These are phyloP conservation scores for Rhodosporidiobolus sp. DNA, from an alignment of 768 basidiomycete genomes.

Conservation along the genomic window DNA sequence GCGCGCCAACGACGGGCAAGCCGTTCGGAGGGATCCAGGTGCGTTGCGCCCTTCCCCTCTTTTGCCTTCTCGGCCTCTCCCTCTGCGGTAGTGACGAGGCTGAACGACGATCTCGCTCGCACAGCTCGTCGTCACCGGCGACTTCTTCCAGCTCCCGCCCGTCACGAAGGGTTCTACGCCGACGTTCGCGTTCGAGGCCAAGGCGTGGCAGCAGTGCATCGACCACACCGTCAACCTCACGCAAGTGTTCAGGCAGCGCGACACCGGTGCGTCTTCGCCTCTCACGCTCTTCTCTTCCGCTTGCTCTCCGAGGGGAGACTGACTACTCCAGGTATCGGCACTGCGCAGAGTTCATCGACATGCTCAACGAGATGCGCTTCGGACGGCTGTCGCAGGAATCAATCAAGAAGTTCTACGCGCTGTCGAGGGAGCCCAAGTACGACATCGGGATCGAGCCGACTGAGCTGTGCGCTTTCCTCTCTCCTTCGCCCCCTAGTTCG, in stretches of 20 bases:
- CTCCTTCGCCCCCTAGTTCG: background rate
- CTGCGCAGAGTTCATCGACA: constrained; percentile 75
- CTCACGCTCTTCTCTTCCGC: background rate
- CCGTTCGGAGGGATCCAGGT: constrained; percentile 81
- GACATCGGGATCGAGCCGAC: constrained; percentile 60
- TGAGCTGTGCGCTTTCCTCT: constrained; percentile 64
- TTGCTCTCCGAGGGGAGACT: background rate
- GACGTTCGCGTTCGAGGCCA: constrained; percentile 90
- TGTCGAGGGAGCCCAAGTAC: constrained; percentile 70
- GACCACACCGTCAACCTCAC: constrained; percentile 84
- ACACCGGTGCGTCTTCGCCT: constrained; percentile 62
- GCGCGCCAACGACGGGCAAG: constrained; percentile 29
- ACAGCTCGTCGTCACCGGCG: constrained; percentile 86
- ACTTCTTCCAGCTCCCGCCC: constrained; percentile 97
- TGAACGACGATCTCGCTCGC: background rate
- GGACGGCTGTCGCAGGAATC: constrained; percentile 66
- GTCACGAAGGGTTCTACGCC: constrained; percentile 66
- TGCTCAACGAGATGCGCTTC: constrained; percentile 98
- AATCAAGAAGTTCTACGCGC: constrained; percentile 64
- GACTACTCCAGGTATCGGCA: background rate
- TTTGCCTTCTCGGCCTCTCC: background rate
- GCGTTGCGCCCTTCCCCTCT: background rate
- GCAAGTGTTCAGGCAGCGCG: constrained; percentile 90
- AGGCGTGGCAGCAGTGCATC: constrained; percentile 69
- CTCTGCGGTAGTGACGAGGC: background rate